phyloP scores from a whole-genome alignment of 2,329 filamentous ascomycete species.

The Xylaria sp. region DNA sequence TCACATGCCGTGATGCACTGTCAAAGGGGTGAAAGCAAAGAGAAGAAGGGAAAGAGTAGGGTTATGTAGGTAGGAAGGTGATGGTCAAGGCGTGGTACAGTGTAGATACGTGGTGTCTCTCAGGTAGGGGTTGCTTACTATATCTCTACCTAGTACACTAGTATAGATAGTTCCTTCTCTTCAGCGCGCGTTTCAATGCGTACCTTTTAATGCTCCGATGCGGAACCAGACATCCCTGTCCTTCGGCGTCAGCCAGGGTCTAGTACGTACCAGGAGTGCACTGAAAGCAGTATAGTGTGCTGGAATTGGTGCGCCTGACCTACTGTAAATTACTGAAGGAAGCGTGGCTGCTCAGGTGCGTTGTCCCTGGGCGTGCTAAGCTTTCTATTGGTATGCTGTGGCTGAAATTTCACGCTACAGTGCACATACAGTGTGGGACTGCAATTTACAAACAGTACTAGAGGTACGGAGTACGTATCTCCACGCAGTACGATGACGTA shows the following conservation, averaged over 20 bases:
- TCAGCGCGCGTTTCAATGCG: neutral
- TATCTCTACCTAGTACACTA: constrained; percentile 25
- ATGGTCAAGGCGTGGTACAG: neutral
- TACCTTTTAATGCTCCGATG: constrained; percentile 17
- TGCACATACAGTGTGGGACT: neutral
- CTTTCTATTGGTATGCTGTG: neutral
- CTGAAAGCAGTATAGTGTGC: neutral
- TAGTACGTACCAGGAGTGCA: neutral
- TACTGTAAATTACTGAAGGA: neutral
- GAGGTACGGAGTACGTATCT: neutral
- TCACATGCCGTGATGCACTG: neutral
- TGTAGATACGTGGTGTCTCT: constrained; percentile 4
- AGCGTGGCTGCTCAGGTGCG: neutral
- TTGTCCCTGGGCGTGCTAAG: neutral
- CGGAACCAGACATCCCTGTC: constrained; percentile 19
- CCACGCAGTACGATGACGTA: constrained; percentile 6
- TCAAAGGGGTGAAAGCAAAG: neutral
- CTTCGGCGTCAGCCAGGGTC: neutral
- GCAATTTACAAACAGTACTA: neutral
- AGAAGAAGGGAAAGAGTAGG: neutral
- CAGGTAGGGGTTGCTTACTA: constrained; percentile 10
- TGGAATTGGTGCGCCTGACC: neutral
- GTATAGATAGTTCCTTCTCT: neutral
- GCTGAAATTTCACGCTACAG: neutral
- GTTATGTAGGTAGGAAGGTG: neutral